Evolutionary conservation across 805 yeast species (phyloP).

Genomic region (Lipomyces japonicus): DNA sequence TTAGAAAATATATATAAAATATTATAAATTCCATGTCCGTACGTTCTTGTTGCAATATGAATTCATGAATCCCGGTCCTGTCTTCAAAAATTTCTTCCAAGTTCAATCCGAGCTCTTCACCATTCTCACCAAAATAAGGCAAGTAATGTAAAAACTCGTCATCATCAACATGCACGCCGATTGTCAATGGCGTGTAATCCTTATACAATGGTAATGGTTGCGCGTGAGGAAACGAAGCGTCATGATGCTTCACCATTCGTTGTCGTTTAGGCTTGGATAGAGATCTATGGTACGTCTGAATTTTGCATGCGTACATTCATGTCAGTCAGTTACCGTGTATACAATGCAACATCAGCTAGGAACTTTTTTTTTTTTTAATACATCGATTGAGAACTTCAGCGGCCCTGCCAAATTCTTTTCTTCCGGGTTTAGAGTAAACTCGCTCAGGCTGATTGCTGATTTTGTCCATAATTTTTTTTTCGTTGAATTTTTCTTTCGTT

Average conservation of each 20-base stretch:
- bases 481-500: background rate
- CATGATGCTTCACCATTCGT: background rate
- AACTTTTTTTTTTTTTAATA: background rate
- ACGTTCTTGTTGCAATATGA: constrained; percentile 17
- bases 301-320: background rate
- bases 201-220: constrained; percentile 22
- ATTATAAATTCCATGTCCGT: background rate
- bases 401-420: too few relatives aligned
- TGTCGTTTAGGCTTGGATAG: constrained; percentile 5
- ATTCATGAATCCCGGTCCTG: constrained; percentile 17
- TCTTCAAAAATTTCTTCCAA: constrained; percentile 26
- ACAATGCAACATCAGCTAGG: background rate
- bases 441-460: too few relatives aligned
- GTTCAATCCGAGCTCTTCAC: constrained; percentile 22
- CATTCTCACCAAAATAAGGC: constrained; percentile 27
- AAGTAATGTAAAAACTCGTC: constrained; percentile 22
- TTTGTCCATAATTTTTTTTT: background rate
- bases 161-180: constrained; percentile 20
- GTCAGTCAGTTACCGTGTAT: background rate
- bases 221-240: constrained; percentile 1
- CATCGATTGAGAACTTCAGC: constrained; percentile 11
- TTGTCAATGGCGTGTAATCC: constrained; percentile 21
- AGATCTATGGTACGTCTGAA: background rate
- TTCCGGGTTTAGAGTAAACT: too few relatives aligned
- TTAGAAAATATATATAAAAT: background rate